Evolutionary conservation across 805 yeast species (phyloP).

Genomic region (Maudiozyma saulgeensis): DNA sequence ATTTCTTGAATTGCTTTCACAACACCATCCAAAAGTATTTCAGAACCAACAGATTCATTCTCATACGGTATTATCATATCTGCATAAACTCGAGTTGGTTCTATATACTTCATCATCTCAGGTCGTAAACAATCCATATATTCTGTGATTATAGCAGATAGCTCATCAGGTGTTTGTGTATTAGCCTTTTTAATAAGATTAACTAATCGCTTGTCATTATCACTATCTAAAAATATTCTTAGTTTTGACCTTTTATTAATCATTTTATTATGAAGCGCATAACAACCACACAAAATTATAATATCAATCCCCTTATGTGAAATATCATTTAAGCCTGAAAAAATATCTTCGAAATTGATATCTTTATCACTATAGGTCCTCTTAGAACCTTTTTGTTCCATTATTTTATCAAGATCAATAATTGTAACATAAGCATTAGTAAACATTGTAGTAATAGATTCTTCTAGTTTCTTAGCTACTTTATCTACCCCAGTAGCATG

Average conservation of each 20-base stretch:
- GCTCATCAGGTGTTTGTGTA: constrained; percentile 9
- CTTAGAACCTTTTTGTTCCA: constrained; percentile 3
- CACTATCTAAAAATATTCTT: constrained; percentile 71
- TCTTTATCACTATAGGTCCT: constrained; percentile 17
- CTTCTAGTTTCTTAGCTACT: constrained; percentile 31
- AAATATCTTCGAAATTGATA: constrained; percentile 28
- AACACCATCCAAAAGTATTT: constrained; percentile 26
- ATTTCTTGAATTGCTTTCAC: constrained; percentile 21
- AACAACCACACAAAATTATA: constrained; percentile 62
- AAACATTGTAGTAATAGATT: constrained; percentile 20
- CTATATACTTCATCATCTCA: constrained; percentile 25
- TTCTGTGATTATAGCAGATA: constrained; percentile 18
- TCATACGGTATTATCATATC: constrained; percentile 26
- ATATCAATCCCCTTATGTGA: constrained; percentile 15
- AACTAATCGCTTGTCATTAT: constrained; percentile 75
- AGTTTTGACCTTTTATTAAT: constrained; percentile 50
- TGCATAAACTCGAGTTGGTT: constrained; percentile 24
- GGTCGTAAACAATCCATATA: constrained; percentile 24
- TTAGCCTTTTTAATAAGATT: constrained; percentile 47
- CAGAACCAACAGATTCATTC: constrained; percentile 21
- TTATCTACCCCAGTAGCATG: constrained; percentile 26
- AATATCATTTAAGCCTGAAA: constrained; percentile 10
- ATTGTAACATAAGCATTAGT: constrained; percentile 20
- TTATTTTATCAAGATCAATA: constrained; percentile 35
- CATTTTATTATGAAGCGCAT: constrained; percentile 59